Evolutionary conservation across 805 yeast genomes (phyloP).

Genomic region (Kodamaea restingae): DNA sequence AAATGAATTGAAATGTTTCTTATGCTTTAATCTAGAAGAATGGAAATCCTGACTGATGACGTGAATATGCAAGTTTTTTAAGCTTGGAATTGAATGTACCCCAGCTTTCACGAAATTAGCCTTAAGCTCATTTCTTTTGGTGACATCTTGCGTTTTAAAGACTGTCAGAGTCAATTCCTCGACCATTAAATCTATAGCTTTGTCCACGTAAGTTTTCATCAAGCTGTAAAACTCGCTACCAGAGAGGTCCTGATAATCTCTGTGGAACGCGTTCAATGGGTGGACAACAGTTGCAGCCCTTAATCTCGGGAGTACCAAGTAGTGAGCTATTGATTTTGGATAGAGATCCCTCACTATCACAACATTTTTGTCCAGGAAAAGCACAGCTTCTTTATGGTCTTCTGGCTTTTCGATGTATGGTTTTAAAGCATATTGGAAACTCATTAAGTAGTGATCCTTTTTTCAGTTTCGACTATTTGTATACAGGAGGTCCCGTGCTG

Average conservation of each 20-base stretch:
- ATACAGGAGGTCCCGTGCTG: too few species aligned
- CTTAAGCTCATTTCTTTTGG: slow-evolving; percentile 16
- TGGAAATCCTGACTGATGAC: slow-evolving; percentile 62
- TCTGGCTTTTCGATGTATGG: slow-evolving; percentile 48
- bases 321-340: slow-evolving; percentile 63
- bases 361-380: slow-evolving; percentile 48
- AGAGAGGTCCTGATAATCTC: slow-evolving; percentile 15
- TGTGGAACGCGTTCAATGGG: slow-evolving; percentile 49
- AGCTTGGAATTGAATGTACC: slow-evolving; percentile 66
- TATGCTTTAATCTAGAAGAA: slow-evolving; percentile 52
- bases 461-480: too few species aligned
- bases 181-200: slow-evolving; percentile 29
- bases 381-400: slow-evolving; percentile 27
- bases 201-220: slow-evolving; percentile 31
- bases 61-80: slow-evolving; percentile 69
- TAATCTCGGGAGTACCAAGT: slow-evolving; percentile 55
- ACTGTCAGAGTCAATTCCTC: slow-evolving; percentile 17
- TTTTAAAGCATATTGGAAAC: slow-evolving; percentile 46
- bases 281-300: slow-evolving; percentile 36
- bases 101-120: slow-evolving; percentile 47
- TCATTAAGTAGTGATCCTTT: slow-evolving; percentile 41
- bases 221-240: slow-evolving; percentile 22
- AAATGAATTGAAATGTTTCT: slow-evolving; percentile 69
- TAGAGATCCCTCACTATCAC: slow-evolving; percentile 56
- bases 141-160: slow-evolving; percentile 9